Evolutionary conservation across 1,284 basidiomycete genomes (phyloP), one percentile per base, ranked within the genome.

Genomic region (Trichosporon ovoides): DNA sequence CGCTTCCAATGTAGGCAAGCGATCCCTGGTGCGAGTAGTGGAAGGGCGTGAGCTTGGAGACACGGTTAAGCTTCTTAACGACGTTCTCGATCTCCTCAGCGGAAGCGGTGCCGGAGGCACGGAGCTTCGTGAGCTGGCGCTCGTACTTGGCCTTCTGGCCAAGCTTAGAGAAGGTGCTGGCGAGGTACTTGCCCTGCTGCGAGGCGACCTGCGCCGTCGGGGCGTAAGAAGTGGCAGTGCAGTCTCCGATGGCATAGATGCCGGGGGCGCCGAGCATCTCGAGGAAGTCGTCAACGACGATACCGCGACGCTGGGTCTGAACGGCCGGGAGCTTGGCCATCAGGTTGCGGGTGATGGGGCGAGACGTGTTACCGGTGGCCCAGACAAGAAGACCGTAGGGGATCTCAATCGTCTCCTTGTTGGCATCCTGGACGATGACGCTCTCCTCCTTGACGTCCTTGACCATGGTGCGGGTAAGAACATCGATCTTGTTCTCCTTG

Each of bases 401-500:
- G 60, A 95, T 85, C 71, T 96, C 91, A 55, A 83, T 78, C 64
- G 89, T 84, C 62, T 81, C 84, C 75, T 89, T 89, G 75, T 94
- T 89, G 57, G 91, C 86, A 82, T 90, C 86, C 80, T 95, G 86
- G 36, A 97, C 85, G 18, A 89, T 80, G 35, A 98, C 91, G 53
- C 84, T 83, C 71, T 85, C 84, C 59, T 88, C 87, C 78, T 87
- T 89, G 70, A 97, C 80, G 80, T 93, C 89, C 79, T 92, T 91
- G 68, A 96, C 92, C 91, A 94, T 95, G 33, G 94, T 96, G 79
- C 91, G 80, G 48, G 94, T 97, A 70, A 92, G 78, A 69, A 98
- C 88, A 57, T 96, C 87, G 65, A 98, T 98, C 79, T 91, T 92
- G 78, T 91, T 91, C 80, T 93, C 88, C 79, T 92, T 91, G 84